A percentile compares a stretch with the other conserved stretches of the same genome.
Evolutionary conservation across 2,329 filamentous ascomycete species (phyloP).

Genomic region (Eutypella sp.): DNA sequence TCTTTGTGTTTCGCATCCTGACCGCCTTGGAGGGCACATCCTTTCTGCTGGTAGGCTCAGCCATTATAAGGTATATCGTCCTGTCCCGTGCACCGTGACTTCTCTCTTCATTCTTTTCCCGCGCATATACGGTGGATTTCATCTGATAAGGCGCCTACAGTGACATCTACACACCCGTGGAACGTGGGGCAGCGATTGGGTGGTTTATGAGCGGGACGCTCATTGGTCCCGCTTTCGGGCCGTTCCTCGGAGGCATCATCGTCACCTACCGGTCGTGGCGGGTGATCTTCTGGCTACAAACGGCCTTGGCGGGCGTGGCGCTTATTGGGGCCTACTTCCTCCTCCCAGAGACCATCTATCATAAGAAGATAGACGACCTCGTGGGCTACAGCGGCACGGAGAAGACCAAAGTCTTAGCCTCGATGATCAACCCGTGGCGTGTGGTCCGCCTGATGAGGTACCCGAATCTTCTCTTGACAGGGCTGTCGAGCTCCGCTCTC

Average conservation of each 20-base stretch:
- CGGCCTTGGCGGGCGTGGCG: constrained; percentile 58
- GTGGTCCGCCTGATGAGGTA: constrained; percentile 61
- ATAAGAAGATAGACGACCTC: constrained; percentile 58
- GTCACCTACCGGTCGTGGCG: constrained; percentile 71
- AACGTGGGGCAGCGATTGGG: constrained; percentile 66
- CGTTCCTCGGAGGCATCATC: constrained; percentile 70
- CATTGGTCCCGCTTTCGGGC: constrained; percentile 65
- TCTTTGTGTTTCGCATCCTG: constrained; percentile 69
- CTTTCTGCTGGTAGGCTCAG: constrained; percentile 67
- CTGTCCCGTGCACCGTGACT: constrained; percentile 21
- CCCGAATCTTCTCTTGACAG: constrained; percentile 60
- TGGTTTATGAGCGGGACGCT: constrained; percentile 70
- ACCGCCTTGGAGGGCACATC: constrained; percentile 72
- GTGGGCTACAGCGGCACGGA: constrained; percentile 43
- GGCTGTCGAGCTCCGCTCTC: constrained; percentile 54
- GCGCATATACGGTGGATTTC: background rate
- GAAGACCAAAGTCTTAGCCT: constrained; percentile 51
- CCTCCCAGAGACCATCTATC: constrained; percentile 68
- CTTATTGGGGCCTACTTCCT: constrained; percentile 58
- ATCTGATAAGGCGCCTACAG: constrained; percentile 24
- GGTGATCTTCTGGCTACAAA: constrained; percentile 73
- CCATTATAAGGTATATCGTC: constrained; percentile 58
- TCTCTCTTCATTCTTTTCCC: too few relatives aligned
- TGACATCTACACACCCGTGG: constrained; percentile 60
- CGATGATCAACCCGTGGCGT: constrained; percentile 62